Evolutionary conservation across 345 rosid species (phyloP), one percentile per base, ranked within the genome.

Genomic region (Triadica sebifera): DNA sequence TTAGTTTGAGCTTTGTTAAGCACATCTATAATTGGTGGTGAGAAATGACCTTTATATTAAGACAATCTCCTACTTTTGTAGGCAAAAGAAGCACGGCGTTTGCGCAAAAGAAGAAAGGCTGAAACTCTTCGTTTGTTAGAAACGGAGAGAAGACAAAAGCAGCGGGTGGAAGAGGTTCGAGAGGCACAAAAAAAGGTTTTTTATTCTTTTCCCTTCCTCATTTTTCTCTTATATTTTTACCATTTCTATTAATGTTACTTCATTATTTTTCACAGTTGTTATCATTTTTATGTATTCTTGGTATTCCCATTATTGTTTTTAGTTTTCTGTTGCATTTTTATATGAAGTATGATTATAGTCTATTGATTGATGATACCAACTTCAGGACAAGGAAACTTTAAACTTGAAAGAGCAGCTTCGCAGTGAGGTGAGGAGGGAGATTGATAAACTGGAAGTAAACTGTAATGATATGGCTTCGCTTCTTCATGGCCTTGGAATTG

Each of bases 21-120:
- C 47, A 22, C 52, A 22, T 5, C 8, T 0, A 19, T 17, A 1
- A 16, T n/a, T n/a, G n/a, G 12, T 62, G 47, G 12, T 16, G 66
- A 25, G 57, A 50, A 39, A 29, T 49, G 41, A 2, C 3, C 20
- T 68, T 12, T 22, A 29, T 29, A 50, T 43, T 4, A 41, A 64
- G 11, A 43, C 69, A 24, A 29, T 45, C 12, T 41, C 43, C 3
- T n/a, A 19, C 22, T 41, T n/a, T 45, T 75, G 22, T 71, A 75
- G 78, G 74, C 68, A 59, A 69, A 75, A 59, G 78, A 75, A 61
- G 78, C 78, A 11, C 45, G 12, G 67, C 71, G 74, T 4, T 49
- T 75, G 68, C 51, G 74, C 38, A 75, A 75, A 50, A 75, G 74
- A 39, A 69, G 38, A 75, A 75, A 75, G 53, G 73, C 78, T 59